phyloP scores from a whole-genome alignment of 176 grass and related monocot species.

The Leersia perrieri region DNA sequence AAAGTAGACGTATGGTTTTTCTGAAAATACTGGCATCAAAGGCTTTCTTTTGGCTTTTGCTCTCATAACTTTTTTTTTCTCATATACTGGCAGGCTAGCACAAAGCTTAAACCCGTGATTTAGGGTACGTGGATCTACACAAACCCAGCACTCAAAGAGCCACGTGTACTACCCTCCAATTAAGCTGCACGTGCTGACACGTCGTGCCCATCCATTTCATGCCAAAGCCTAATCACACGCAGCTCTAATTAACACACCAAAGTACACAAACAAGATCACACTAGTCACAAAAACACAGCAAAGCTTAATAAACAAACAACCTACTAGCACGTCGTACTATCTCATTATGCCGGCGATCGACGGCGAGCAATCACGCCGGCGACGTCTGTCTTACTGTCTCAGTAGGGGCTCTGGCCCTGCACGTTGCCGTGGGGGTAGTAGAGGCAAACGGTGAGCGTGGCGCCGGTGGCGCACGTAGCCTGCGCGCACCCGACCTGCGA shows the following conservation, averaged over 20 bases:
- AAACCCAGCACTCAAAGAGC: not conserved
- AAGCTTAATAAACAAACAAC: not conserved
- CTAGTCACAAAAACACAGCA: not conserved
- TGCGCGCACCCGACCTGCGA: constrained; percentile 64
- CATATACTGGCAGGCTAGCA: not conserved
- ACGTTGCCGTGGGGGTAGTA: constrained; percentile 86
- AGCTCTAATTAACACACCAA: constrained; percentile 1
- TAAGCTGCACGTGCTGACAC: not conserved
- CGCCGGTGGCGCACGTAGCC: constrained; percentile 49
- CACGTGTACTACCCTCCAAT: not conserved
- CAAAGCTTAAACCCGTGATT: not conserved
- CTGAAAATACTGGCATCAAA: too few species aligned
- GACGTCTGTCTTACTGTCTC: not conserved
- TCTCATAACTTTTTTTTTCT: not conserved
- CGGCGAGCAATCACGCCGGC: not conserved
- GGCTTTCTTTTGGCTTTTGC: too few species aligned
- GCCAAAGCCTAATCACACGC: not conserved
- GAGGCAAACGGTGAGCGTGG: constrained; percentile 68
- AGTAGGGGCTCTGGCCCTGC: constrained; percentile 73
- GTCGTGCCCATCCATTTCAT: not conserved
- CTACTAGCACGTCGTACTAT: constrained; percentile 1
- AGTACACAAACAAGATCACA: constrained; percentile 21
- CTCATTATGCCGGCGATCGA: too few species aligned
- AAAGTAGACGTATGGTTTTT: too few species aligned
- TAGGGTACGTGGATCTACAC: not conserved